Base-by-base conservation (phyloP, 805 yeast species). In the Yarrowia sp. region DNA sequence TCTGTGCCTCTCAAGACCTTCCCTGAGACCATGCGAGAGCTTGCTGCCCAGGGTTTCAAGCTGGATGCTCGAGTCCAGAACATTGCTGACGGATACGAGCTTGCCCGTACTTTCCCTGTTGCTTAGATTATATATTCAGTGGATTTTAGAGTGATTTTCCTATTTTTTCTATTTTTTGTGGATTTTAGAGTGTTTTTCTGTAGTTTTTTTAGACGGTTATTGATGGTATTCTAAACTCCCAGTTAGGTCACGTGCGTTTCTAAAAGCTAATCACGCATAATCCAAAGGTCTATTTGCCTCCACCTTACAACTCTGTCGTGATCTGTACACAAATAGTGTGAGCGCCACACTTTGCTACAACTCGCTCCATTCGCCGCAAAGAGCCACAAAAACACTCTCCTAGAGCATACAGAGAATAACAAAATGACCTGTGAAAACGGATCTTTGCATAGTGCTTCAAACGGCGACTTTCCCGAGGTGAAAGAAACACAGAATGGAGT, bases 1-100 rank as follows among this genome's bases (percentile, higher is more conserved):
- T 80, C 85, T 3, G 71, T 76, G 33, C 91, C 92, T 14, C 75
- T 92, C 68, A 75, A 77, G 16, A 74, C 79, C 17, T 81, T 93
- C 51, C 84, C 87, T 7, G 81, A 79, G 26, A 82, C 79, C 28
- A 73, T 93, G 73, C 76, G 76, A 9, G 73, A 78, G 30, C 75
- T 92, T 19, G 82, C 79, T 26, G 70, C 74, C 1, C 81, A 89
- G 74, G 97, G 97, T 0, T 90, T 84, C 74, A 82, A 82, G 32
- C 78, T 93, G 33, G 99, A 95, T 76, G 93, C 97, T 1, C 84
- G 96, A 68, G 85, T 95, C 65, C 92, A 89, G 73, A 90, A 89
- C 71, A 82, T 92, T 56, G 96, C 97, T 14, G 85, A 86, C 64
- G 98, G 98, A 5, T 79, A 91, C 61, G 80, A 80, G 67, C 70